phyloP scores from a whole-genome alignment of 2,329 filamentous ascomycete species.

The Chlorencoelia australis region DNA sequence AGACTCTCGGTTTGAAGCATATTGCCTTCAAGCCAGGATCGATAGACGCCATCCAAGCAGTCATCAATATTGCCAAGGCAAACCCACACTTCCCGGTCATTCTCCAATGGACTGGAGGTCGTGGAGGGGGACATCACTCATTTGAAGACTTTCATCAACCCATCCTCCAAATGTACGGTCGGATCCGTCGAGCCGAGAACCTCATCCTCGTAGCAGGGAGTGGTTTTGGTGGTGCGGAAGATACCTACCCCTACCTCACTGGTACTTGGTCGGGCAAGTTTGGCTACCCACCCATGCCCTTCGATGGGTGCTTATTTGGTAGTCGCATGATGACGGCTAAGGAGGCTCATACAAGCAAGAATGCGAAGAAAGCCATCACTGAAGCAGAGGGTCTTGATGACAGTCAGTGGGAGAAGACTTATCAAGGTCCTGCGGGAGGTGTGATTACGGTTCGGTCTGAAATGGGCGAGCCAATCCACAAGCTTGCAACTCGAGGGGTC shows the following conservation, averaged over 20 bases:
- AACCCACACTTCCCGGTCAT: conserved; percentile 90
- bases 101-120: conserved; percentile 89
- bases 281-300: conserved; percentile 87
- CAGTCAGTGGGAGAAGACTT: conserved; percentile 81
- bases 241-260: conserved; percentile 87
- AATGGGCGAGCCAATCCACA: conserved; percentile 99
- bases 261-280: conserved; percentile 81
- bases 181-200: conserved; percentile 77
- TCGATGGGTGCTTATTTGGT: conserved; percentile 83
- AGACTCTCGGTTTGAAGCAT: conserved; percentile 85
- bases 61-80: conserved; percentile 89
- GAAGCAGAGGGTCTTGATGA: conserved; percentile 78
- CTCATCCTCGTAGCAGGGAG: conserved; percentile 83
- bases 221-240: conserved; percentile 82
- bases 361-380: conserved; percentile 82
- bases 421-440: conserved; percentile 83
- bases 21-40: conserved; percentile 93
- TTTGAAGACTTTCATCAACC: conserved; percentile 94
- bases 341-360: conserved; percentile 79
- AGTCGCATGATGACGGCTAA: conserved; percentile 93
- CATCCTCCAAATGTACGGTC: conserved; percentile 81
- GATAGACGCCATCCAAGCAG: conserved; percentile 74
- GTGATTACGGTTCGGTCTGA: conserved; percentile 95
- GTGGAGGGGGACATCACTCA: conserved; percentile 89
- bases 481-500: conserved; percentile 92